Conservation (phyloP, 208 protist species). For the Trypanosomatidae sp. region DNA sequence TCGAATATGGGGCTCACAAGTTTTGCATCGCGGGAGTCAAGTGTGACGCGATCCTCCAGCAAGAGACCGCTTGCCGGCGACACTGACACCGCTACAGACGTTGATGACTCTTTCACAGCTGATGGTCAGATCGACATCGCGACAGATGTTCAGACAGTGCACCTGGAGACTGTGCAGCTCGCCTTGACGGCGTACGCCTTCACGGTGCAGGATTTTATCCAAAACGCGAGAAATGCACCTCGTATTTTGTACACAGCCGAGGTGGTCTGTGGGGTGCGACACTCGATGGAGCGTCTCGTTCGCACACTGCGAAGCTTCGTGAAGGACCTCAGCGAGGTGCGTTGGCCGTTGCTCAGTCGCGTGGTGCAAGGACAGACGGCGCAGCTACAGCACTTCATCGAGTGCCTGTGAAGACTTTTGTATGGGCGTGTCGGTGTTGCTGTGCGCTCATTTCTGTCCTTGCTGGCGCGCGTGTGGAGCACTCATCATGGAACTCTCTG, state of each 20-base stretch:
- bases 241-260: conserved; percentile 24
- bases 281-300: conserved; percentile 38
- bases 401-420: conserved; percentile 6
- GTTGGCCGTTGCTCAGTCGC: conserved; percentile 24
- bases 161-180: conserved; percentile 64
- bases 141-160: conserved; percentile 31
- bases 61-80: conserved; percentile 25
- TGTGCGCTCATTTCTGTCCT: background rate
- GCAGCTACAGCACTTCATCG: conserved; percentile 15
- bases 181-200: conserved; percentile 53
- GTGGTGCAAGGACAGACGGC: conserved; percentile 22
- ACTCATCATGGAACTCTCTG: background rate
- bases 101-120: conserved; percentile 26
- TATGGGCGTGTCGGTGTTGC: background rate
- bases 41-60: conserved; percentile 34
- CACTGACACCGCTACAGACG: conserved; percentile 32
- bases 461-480: background rate
- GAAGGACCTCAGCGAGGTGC: conserved; percentile 47
- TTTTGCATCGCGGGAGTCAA: conserved; percentile 38
- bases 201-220: conserved; percentile 32
- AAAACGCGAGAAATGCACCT: background rate
- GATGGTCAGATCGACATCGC: conserved; percentile 16
- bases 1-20: conserved; percentile 15
- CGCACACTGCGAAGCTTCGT: conserved; percentile 37
- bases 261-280: conserved; percentile 33